phyloP scores from a whole-genome alignment of 2,329 filamentous ascomycete genomes.

The Ophiocordyceps unilateralis region DNA sequence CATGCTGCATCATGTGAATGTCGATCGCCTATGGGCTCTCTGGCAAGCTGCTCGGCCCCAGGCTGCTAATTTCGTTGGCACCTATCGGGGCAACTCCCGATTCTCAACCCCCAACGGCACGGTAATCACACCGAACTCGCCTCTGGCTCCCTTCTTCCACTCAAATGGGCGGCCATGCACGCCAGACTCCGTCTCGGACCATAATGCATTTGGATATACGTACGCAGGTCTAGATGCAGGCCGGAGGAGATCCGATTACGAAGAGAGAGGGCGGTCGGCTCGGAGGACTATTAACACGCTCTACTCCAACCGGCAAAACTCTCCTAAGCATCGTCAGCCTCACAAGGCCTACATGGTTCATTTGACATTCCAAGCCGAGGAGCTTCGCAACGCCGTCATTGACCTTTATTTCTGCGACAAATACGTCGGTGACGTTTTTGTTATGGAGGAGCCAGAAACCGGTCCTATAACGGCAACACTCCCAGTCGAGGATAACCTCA shows the following conservation, averaged over 20 bases:
- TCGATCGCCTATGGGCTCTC: not conserved
- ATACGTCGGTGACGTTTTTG: not conserved
- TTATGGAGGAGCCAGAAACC: not conserved
- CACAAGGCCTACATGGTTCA: not conserved
- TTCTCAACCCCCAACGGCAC: not conserved
- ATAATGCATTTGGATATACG: not conserved
- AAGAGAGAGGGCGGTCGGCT: not conserved
- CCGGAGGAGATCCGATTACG: not conserved
- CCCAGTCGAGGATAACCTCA: not conserved
- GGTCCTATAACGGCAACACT: not conserved
- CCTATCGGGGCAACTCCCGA: not conserved
- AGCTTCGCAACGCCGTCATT: not conserved
- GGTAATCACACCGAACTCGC: not conserved
- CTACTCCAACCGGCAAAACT: not conserved
- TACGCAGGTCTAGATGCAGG: not conserved
- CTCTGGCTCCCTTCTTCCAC: not conserved
- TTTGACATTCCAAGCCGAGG: not conserved
- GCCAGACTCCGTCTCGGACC: not conserved
- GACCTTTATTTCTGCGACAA: not conserved
- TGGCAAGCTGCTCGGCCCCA: not conserved
- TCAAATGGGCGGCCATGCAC: not conserved
- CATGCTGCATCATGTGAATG: not conserved
- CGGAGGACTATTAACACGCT: not conserved
- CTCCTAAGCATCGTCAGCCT: not conserved
- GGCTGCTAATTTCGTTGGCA: not conserved